Evolutionary conservation across 202 grass and related monocot species (phyloP), one percentile per base, ranked within the genome.

Genomic region (Digitaria exilis): DNA sequence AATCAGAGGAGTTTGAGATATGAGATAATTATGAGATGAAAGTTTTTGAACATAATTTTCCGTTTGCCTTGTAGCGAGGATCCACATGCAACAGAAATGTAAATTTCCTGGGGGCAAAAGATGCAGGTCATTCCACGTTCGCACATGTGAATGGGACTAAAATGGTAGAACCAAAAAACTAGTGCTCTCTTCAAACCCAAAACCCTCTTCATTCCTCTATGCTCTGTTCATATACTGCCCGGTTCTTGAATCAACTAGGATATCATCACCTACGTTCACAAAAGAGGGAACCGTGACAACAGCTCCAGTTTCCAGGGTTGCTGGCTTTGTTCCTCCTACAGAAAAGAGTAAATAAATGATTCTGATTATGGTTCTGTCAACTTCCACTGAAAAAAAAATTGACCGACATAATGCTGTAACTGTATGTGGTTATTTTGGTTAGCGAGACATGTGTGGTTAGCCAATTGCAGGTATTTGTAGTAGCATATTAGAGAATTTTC

Each of bases 151-250:
- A 72, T 11, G 24, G 39, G 59, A 50, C 75, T 80, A 84, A 59
- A 85, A 80, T 52, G 18, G 1, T 0, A 26, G 7, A 26, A 51
- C 2, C 54, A 42, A 72, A 80, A 91, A 70, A 69, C 18, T 41
- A 58, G 28, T 67, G 32, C 13, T 78, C 35, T 57, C 55, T 21
- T 73, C 69, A 30, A 41, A 28, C 69, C 31, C 60, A 67, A n/a
- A 26, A 80, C 43, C 79, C 73, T 37, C 26, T 63, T 65, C 45
- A 31, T 65, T n/a, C 70, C 60, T 79, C 75, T 98, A 98, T 22
- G 93, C 96, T 34, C 96, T 77, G 59, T 84, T 90, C 80, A 91
- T 93, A 25, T 98, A 98, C 57, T 98, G 92, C 3, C 96, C 96
- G 18, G 91, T 90, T 89, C 96, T 93, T 56, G 96, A 95, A 82